phyloP scores from a whole-genome alignment of 208 protist genomes.

The Leishmania lainsoni region DNA sequence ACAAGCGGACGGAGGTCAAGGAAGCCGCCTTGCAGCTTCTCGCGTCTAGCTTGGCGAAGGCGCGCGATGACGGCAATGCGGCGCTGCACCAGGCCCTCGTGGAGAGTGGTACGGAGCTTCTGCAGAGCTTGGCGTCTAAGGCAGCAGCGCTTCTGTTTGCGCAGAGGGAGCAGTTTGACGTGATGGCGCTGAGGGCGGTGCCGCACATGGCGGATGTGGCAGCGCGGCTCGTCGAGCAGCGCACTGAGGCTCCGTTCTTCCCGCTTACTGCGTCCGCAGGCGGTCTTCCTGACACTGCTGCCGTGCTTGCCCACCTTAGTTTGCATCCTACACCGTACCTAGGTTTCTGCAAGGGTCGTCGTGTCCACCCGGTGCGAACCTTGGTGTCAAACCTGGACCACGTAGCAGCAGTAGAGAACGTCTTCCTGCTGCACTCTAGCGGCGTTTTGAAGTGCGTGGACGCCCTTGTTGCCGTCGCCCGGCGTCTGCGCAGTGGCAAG shows the following conservation, averaged over 20 bases:
- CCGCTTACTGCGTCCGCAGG: constrained; percentile 14
- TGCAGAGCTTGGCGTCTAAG: constrained; percentile 58
- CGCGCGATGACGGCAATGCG: constrained; percentile 20
- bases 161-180: constrained; percentile 42
- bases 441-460: constrained; percentile 45
- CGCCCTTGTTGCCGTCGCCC: constrained; percentile 54
- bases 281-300: constrained; percentile 21
- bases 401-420: constrained; percentile 61
- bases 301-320: constrained; percentile 21
- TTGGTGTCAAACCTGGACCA: constrained; percentile 52
- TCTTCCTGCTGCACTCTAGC: constrained; percentile 83
- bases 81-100: constrained; percentile 48
- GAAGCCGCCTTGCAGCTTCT: constrained; percentile 42
- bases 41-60: constrained; percentile 37
- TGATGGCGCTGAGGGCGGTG: constrained; percentile 38
- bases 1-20: constrained; percentile 39
- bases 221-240: constrained; percentile 31
- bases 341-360: constrained; percentile 24
- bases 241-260: constrained; percentile 15
- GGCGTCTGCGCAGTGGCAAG: constrained; percentile 71
- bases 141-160: constrained; percentile 43
- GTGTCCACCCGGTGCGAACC: constrained; percentile 68
- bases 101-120: constrained; percentile 71
- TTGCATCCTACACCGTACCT: constrained; percentile 29
- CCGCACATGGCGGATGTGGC: constrained; percentile 43